Conservation (phyloP, 139 green algal species). For the Micractinium conductrix region DNA sequence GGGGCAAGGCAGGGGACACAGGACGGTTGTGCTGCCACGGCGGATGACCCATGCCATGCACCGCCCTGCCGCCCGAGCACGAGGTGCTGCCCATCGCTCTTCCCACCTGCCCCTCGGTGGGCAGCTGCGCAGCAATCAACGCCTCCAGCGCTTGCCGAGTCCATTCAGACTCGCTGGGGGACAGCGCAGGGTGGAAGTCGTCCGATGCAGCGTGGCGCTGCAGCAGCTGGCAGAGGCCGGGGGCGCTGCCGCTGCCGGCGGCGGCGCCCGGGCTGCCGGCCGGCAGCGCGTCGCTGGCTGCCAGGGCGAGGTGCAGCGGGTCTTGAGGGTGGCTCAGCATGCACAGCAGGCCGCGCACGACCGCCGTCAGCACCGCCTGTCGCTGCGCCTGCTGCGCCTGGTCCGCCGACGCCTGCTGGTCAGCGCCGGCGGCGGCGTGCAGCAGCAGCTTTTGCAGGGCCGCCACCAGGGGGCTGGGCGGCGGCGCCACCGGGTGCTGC, state of each 20-base stretch:
- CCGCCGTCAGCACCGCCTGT: neutral
- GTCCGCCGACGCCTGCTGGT: neutral
- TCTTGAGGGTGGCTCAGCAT: neutral
- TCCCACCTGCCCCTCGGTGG: neutral
- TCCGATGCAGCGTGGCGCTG: neutral
- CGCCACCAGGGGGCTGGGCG: neutral
- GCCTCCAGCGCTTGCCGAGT: slow-evolving; percentile 12
- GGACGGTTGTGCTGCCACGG: too few relatives aligned
- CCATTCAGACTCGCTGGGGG: slow-evolving; percentile 27
- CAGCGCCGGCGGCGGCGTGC: neutral
- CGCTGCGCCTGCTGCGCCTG: slow-evolving; percentile 2
- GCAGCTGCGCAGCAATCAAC: neutral
- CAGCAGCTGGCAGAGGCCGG: neutral
- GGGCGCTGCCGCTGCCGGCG: neutral
- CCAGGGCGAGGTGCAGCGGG: neutral
- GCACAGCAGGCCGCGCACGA: slow-evolving; percentile 4
- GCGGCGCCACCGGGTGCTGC: neutral
- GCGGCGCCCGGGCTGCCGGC: neutral
- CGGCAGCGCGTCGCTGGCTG: neutral
- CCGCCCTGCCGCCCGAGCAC: too few relatives aligned
- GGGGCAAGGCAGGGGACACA: too few relatives aligned
- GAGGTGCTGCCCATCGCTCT: too few relatives aligned
- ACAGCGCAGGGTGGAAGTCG: slow-evolving; percentile 15
- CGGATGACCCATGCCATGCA: too few relatives aligned
- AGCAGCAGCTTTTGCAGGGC: slow-evolving; percentile 16